Conservation (phyloP, 2,329 filamentous ascomycete genomes). For the Fusarium solani-melongenae region DNA sequence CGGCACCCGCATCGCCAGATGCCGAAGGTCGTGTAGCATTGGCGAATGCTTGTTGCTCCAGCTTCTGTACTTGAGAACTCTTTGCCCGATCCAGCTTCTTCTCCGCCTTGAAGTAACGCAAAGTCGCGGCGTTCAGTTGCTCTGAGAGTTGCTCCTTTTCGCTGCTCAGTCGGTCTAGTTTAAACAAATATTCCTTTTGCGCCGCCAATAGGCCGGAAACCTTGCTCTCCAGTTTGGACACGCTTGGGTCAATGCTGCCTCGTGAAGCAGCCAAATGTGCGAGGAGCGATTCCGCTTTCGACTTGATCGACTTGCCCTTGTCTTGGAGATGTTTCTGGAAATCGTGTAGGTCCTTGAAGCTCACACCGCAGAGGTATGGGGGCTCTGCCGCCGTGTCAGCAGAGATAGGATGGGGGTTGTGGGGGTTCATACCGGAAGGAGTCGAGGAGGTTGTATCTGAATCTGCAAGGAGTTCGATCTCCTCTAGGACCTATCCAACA, state of each 20-base stretch:
- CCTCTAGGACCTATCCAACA: conserved; percentile 66
- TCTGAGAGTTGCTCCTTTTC: conserved; percentile 90
- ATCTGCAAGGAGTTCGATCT: conserved; percentile 69
- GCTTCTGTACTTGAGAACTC: conserved; percentile 88
- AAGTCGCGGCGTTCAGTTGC: conserved; percentile 86
- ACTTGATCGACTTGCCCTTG: conserved; percentile 80
- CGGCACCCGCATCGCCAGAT: conserved; percentile 59
- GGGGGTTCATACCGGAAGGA: conserved; percentile 40
- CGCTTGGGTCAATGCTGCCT: conserved; percentile 71
- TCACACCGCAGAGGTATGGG: conserved; percentile 67
- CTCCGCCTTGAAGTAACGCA: conserved; percentile 94
- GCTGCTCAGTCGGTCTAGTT: conserved; percentile 77
- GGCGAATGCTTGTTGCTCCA: conserved; percentile 88
- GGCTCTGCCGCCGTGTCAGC: conserved; percentile 56
- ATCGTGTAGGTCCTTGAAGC: conserved; percentile 72
- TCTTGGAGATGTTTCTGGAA: conserved; percentile 86
- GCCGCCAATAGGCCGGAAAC: conserved; percentile 79
- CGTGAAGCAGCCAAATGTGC: conserved; percentile 62
- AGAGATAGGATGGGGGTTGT: not conserved
- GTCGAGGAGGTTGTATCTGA: conserved; percentile 49
- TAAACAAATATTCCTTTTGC: conserved; percentile 83
- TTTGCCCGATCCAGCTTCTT: conserved; percentile 92
- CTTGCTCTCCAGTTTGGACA: conserved; percentile 78
- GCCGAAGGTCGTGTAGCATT: conserved; percentile 66
- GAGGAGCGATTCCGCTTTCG: conserved; percentile 78